Base-by-base conservation (phyloP, 495 filamentous ascomycete genomes). In the Penicillium angulare region DNA sequence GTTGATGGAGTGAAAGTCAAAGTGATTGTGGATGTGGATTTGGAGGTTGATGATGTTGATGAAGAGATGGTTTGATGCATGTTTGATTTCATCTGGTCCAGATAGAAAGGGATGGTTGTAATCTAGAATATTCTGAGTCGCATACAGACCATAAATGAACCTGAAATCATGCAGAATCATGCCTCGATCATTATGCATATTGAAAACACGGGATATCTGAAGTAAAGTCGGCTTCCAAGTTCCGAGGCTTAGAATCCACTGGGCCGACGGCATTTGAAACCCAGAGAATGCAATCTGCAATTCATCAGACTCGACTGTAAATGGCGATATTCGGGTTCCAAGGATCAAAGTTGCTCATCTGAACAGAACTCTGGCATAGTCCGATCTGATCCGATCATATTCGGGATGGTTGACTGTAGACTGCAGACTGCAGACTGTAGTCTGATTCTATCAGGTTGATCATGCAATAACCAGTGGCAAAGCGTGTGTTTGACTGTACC, bases 191-290 rank as follows among this genome's bases (percentile, higher is more conserved):
- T n/a, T n/a, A n/a, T n/a, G n/a, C n/a, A n/a, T n/a, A n/a, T n/a
- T 31, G 8, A 12, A 31, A 31, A 12, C 27, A 31, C 27, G 34
- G 6, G 17, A 18, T n/a, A n/a, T n/a, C n/a, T n/a, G n/a, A 20
- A 13, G 22, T 21, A 39, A 13, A 41, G 27, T 58, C 57, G 50
- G 50, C 29, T 48, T 57, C 34, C 35, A 47, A 53, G 18, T 60
- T 57, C 60, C 60, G 60, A 63, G 57, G 60, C n/a, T n/a, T 24
- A 57, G 45, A 38, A 33, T 29, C 16, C 27, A 26, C 9, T 13
- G n/a, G 18, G 12, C 53, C 50, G 47, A 51, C 59, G 56, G 59
- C 52, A 58, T 52, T 58, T 61, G 58, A 50, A 38, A 38, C 34
- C 34, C 17, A 20, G 7, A 3, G 29, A 3, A 32, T 32, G 10